Evolutionary conservation across 2,329 filamentous ascomycete genomes (phyloP), one percentile per base, ranked within the genome.

Genomic region (Aureobasidium sp.): DNA sequence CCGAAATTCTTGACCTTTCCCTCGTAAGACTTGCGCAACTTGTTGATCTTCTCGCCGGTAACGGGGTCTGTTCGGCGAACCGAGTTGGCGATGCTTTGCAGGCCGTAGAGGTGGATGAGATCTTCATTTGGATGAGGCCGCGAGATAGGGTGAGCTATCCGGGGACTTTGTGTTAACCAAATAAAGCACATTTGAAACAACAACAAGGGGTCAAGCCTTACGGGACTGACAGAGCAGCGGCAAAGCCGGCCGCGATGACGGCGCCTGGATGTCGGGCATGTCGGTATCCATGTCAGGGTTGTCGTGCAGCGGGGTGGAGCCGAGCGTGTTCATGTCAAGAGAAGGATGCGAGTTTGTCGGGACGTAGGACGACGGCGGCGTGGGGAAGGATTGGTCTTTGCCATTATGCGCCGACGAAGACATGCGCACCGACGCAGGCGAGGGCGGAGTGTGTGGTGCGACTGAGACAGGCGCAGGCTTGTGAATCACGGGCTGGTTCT

Each of bases 31-130:
- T 82, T 82, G 42, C 85, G 77, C 46, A 87, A 76, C 70, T 83
- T 82, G 73, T 87, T 80, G 64, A 79, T 86, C 74, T 87, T 87
- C 69, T 86, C 84, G 64, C 84, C 84, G n/a, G 83, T 86, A 23
- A 78, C 72, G 17, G 83, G 82, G 70, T 87, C 83, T 55, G 76
- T 79, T 60, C 85, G 77, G 63, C 81, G 83, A 65, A 87, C 84
- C 60, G 79, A 83, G 66, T 78, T 77, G 64, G 84, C 82, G 61
- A 87, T 76, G 39, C 76, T 72, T 65, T 80, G 77, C 64, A 87
- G 73, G 61, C 79, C 77, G 73, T 85, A 87, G 62, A 85, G 76
- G 57, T 79, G 78, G 64, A 87, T 78, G 63, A 87, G 74, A 73
- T 87, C 82, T 69, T 84, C 76, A 64, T 80, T 78, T 57, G 79